These are phyloP conservation scores for Alternaria alternata DNA, from an alignment of 2,329 filamentous ascomycete genomes.

Conservation along the genomic window DNA sequence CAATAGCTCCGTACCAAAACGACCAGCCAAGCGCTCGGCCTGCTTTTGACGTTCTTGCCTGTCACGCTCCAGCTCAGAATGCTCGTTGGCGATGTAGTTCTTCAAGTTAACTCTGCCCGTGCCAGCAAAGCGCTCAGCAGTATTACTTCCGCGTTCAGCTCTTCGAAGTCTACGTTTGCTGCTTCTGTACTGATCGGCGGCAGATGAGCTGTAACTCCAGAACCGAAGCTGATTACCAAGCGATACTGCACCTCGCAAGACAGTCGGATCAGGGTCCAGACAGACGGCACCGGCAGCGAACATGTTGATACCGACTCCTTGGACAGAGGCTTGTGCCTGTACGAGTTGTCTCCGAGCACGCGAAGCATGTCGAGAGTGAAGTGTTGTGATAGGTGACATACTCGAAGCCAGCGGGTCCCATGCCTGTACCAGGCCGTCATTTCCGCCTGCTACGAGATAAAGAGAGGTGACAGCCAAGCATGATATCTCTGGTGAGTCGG, in stretches of 20 bases:
- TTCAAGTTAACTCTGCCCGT: conserved; percentile 74
- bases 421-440: conserved; percentile 91
- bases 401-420: conserved; percentile 95
- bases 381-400: conserved; percentile 78
- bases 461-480: conserved; percentile 83
- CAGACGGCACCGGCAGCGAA: conserved; percentile 84
- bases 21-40: conserved; percentile 72
- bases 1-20: conserved; percentile 84
- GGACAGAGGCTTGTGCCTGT: conserved; percentile 71
- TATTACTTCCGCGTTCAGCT: conserved; percentile 68
- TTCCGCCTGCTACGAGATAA: conserved; percentile 91
- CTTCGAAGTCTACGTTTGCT: conserved; percentile 82
- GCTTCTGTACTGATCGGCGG: conserved; percentile 74
- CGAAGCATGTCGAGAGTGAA: conserved; percentile 85
- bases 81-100: conserved; percentile 87
- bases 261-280: conserved; percentile 86
- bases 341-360: conserved; percentile 78
- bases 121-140: conserved; percentile 66
- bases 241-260: conserved; percentile 84
- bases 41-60: conserved; percentile 72
- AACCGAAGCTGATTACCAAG: conserved; percentile 88
- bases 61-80: conserved; percentile 79
- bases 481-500: conserved; percentile 87
- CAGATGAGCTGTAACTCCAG: conserved; percentile 90
- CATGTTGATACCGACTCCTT: conserved; percentile 76